Evolutionary conservation across 805 yeast genomes (phyloP), one percentile per base, ranked within the genome.

Genomic region (Kuraishia ogatae): DNA sequence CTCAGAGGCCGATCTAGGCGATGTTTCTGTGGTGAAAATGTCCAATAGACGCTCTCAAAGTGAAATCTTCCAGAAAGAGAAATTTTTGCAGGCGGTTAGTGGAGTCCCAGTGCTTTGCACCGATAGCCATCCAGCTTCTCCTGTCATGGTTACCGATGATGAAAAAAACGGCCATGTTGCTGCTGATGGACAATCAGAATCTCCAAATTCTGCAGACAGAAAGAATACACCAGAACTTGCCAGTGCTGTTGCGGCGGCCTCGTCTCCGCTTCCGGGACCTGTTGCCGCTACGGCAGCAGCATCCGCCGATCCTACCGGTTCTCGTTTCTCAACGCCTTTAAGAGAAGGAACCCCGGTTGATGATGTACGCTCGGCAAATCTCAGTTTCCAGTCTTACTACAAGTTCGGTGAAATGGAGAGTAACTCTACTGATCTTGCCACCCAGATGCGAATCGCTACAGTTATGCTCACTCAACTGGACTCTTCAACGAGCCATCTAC

Each of bases 381-480:
- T 67, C n/a, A 58, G 58, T 15, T 66, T 67, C 60, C 62, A 61
- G 23, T 59, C 65, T 2, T 62, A 62, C n/a, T 65, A 61, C 46
- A 56, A 54, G 13, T 29, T 54, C 23, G 61, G 56, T 20, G 64
- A 59, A 26, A 59, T 61, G 24, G 56, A 57, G 13, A 66, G 65
- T 35, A 62, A 61, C 49, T 39, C 54, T 50, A 71, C 82, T 51
- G 84, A 82, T 58, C 69, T 90, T 39, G 96, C 97, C 0, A 85
- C 89, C 8, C 98, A 94, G 68, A 89, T 94, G 93, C 80, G 97
- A 61, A 92, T 96, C 26, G 97, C 99, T 0, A 89, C 97, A 1
- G 88, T 94, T 3, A 94, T 94, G 96, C 73, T 94, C 26, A 83
- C 91, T 10, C 99, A 94, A 67, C 71, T 94, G 29, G 97, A 94